Conservation (phyloP, 163 green algal species). For the Chloromonas sp. region DNA sequence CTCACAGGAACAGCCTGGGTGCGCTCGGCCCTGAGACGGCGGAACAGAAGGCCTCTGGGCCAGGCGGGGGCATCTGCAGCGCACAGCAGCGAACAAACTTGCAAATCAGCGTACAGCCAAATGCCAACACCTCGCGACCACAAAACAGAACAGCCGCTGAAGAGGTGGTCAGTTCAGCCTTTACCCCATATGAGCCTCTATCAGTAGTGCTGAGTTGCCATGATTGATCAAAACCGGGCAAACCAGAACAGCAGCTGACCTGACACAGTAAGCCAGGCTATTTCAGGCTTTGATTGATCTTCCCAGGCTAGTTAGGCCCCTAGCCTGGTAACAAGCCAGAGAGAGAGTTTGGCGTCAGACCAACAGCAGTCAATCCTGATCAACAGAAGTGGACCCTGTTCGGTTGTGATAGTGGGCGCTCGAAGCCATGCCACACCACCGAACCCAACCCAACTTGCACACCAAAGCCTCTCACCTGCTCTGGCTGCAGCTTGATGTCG, state of each 20-base stretch:
- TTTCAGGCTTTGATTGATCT: background rate
- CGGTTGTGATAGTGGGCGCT: no score
- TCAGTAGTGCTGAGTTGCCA: no score
- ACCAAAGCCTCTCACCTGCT: slow-evolving; percentile 6
- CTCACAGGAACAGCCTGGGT: slow-evolving; percentile 15
- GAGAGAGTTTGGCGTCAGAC: background rate
- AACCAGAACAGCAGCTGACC: no score
- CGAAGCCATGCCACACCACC: no score
- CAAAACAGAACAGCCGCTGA: background rate
- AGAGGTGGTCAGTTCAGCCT: background rate
- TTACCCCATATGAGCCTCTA: no score
- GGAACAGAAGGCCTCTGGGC: background rate
- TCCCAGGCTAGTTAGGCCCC: background rate
- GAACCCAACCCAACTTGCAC: no score
- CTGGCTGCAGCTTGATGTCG: slow-evolving; percentile 31
- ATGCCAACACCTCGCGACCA: background rate
- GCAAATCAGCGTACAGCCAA: background rate
- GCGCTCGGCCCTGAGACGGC: background rate
- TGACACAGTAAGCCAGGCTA: no score
- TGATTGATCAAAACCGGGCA: no score
- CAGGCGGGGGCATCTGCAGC: background rate
- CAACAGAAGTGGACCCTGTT: no score
- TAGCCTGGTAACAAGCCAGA: background rate
- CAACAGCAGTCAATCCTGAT: no score
- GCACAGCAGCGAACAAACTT: background rate